Base-by-base conservation (phyloP, 495 filamentous ascomycete species). In the Annulohypoxylon bovei region DNA sequence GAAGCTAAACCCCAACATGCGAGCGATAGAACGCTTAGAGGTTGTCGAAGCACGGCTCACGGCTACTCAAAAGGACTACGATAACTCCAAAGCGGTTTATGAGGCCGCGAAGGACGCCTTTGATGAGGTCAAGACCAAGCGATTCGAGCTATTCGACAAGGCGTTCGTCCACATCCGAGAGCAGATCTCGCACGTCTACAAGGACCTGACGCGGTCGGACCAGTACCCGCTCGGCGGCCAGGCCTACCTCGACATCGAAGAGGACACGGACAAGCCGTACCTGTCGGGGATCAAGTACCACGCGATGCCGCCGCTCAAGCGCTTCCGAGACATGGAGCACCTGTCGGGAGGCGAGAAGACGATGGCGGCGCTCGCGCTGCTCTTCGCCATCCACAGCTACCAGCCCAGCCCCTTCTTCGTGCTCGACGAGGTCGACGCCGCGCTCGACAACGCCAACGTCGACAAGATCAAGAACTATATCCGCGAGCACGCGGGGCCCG, bases 261-360 rank as follows among this genome's bases (percentile, higher is more conserved):
- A 91, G 73, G 94, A 97, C 79, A 90, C 89, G 28, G 92, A 95
- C 71, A 84, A 80, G 28, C 96, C 95, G 0, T 98, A 97, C 80
- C 88, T 97, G 0, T 91, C 91, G 54, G 95, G 95, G 20, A 92
- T 99, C 81, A 97, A 96, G 71, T 99, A 98, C 80, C 93, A 98
- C 79, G 95, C 96, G 71, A 98, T 97, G 94, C 95, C 95, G 23
- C 95, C 95, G 6, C 88, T 97, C 62, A 99, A 99, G 82, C 94
- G 95, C 57, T 99, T 98, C 89, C 88, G 95, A 37, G 96, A 98
- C 80, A 98, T 99, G 95, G 95, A 98, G 79, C 95, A 97, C 76
- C 87, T 99, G 22, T 97, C 93, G 9, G 95, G 95, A 69, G 95
- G 95, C 58, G 95, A 99, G 82, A 98, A 98, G 87, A 98, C 96